Evolutionary conservation across 306 rosid species (phyloP).

Genomic region (Aeschynomene evenia): DNA sequence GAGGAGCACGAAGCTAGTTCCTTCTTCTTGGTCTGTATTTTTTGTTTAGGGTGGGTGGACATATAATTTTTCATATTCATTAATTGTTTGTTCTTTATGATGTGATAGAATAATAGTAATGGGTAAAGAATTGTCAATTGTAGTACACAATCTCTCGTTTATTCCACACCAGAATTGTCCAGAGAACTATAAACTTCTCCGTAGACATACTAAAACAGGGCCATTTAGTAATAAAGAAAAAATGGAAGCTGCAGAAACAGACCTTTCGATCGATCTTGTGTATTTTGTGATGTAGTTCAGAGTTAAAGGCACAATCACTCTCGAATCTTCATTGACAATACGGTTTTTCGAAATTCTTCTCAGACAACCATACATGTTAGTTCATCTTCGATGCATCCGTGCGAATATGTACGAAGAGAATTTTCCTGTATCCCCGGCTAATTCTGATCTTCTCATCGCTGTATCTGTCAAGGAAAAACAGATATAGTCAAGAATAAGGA

Average conservation of each 20-base stretch:
- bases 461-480: constrained; percentile 52
- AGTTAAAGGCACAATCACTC: neutral
- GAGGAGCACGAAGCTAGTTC: constrained; percentile 32
- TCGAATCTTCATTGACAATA: neutral
- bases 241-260: constrained; percentile 3
- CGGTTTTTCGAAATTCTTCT: neutral
- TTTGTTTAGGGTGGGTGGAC: constrained; percentile 40
- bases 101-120: constrained; percentile 42
- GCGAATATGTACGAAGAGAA: constrained; percentile 63
- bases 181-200: neutral
- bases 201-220: neutral
- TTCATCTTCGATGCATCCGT: constrained; percentile 31
- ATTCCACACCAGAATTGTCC: neutral
- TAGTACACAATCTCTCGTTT: constrained; percentile 16
- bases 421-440: constrained; percentile 54
- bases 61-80: constrained; percentile 45
- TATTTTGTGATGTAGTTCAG: neutral
- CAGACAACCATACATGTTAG: neutral
- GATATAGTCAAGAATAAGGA: neutral
- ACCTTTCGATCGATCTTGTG: constrained; percentile 8
- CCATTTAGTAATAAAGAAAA: neutral
- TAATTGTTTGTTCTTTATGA: constrained; percentile 73
- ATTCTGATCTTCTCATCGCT: constrained; percentile 75
- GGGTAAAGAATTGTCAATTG: constrained; percentile 29
- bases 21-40: constrained; percentile 34